These are phyloP conservation scores for Exobasidium cylindrosporum DNA, from an alignment of 1,284 basidiomycete genomes.

Conservation along the genomic window DNA sequence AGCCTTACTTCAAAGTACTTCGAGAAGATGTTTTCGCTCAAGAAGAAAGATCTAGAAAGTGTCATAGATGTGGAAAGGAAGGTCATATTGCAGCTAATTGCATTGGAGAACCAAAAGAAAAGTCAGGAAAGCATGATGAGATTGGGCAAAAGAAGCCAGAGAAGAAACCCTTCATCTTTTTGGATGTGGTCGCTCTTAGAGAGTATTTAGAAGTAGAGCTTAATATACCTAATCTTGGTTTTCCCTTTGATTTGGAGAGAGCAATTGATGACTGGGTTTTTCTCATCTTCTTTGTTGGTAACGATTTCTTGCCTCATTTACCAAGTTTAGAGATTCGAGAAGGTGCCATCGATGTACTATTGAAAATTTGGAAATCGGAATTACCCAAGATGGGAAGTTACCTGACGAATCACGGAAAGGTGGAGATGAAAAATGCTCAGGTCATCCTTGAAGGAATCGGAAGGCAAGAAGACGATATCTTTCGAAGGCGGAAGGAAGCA, in stretches of 20 bases:
- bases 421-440: conserved; percentile 81
- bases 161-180: conserved; percentile 98
- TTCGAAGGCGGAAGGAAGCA: conserved; percentile 80
- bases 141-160: conserved; percentile 55
- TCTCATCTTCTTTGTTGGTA: conserved; percentile 98
- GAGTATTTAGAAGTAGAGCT: conserved; percentile 98
- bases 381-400: conserved; percentile 94
- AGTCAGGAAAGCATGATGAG: conserved; percentile 59
- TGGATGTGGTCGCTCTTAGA: conserved; percentile 89
- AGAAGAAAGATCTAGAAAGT: conserved; percentile 63
- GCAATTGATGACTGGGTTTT: conserved; percentile 99
- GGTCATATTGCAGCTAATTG: conserved; percentile 94
- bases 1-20: conserved; percentile 93
- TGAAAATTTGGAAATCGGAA: conserved; percentile 92
- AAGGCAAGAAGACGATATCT: conserved; percentile 89
- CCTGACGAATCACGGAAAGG: conserved; percentile 85
- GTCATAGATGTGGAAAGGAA: conserved; percentile 86
- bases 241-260: conserved; percentile 91
- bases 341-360: conserved; percentile 92
- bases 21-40: conserved; percentile 96
- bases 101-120: conserved; percentile 58
- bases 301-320: conserved; percentile 98
- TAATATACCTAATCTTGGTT: conserved; percentile 71
- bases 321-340: conserved; percentile 98
- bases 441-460: conserved; percentile 94